A percentile compares a stretch with the other conserved stretches of the same genome.
phyloP scores from a whole-genome alignment of 2,329 filamentous ascomycete genomes.

The Fusarium pseudograminearum region DNA sequence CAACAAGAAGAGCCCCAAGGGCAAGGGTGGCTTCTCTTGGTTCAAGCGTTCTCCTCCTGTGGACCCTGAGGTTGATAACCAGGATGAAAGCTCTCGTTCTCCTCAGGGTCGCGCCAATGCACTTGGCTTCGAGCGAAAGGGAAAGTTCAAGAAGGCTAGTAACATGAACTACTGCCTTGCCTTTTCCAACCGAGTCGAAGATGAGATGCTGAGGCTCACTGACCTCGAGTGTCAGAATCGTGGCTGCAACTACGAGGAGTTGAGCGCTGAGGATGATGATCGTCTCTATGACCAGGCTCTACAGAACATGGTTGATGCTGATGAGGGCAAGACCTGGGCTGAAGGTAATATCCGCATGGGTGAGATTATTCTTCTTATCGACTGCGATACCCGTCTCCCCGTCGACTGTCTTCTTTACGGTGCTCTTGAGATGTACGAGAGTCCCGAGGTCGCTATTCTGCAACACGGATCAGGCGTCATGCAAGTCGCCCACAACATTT shows the following conservation, averaged over 20 bases:
- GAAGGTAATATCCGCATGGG: slow-evolving; percentile 68
- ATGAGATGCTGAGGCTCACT: slow-evolving; percentile 54
- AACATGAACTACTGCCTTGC: slow-evolving; percentile 76
- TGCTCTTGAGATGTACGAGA: slow-evolving; percentile 78
- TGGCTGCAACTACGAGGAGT: slow-evolving; percentile 54
- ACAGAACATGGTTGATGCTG: slow-evolving; percentile 60
- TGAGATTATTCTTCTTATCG: slow-evolving; percentile 71
- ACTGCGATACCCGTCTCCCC: slow-evolving; percentile 74
- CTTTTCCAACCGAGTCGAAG: slow-evolving; percentile 67
- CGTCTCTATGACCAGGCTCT: slow-evolving; percentile 60
- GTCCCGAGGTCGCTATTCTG: slow-evolving; percentile 76
- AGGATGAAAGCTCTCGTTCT: slow-evolving; percentile 56
- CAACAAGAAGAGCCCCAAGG: slow-evolving; percentile 53
- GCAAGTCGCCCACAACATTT: slow-evolving; percentile 78
- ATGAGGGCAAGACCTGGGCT: slow-evolving; percentile 66
- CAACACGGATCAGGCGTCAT: slow-evolving; percentile 81
- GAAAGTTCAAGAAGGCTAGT: slow-evolving; percentile 74
- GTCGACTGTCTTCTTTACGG: slow-evolving; percentile 75
- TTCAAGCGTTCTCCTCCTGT: slow-evolving; percentile 45
- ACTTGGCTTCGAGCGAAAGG: slow-evolving; percentile 64
- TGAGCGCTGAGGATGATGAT: slow-evolving; percentile 58
- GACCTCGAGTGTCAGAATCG: slow-evolving; percentile 40
- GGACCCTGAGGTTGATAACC: slow-evolving; percentile 48
- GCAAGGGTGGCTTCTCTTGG: slow-evolving; percentile 53
- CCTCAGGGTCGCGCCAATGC: slow-evolving; percentile 51